Evolutionary conservation across 2,329 filamentous ascomycete species (phyloP), one percentile per base, ranked within the genome.

Genomic region (Phyllosticta capitalensis): DNA sequence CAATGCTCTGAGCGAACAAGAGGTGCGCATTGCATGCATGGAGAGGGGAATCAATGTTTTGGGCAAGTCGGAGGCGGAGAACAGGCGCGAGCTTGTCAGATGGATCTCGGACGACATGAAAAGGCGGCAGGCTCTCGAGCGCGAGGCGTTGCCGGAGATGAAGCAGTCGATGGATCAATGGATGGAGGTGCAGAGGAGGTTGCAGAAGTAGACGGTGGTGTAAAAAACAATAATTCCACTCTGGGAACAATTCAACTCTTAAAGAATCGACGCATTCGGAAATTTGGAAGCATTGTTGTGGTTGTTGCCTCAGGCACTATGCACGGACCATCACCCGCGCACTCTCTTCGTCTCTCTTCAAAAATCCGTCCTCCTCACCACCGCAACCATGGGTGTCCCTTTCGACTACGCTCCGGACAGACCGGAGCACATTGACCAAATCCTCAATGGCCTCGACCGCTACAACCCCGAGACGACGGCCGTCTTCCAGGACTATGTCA

Each of bases 391-490:
- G 76, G 75, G 75, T 64, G 68, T 75, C 70, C 76, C 84, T 62
- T 88, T 88, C 79, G 92, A 96, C 82, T 89, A 92, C 77, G 89
- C 90, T 80, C 86, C 90, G 69, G 90, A 96, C 77, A 83, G 94
- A 75, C 92, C 94, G 68, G 89, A 94, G 67, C 86, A 94, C 75
- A 95, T 99, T 76, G 88, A 90, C 73, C 82, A 79, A 75, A 96
- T 99, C 72, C 90, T 99, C 72, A 96, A 92, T 78, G 92, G 94
- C 68, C 89, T 99, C 65, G 94, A 99, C 78, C 85, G 94, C 71
- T 99, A 99, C 81, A 99, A 99, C 77, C 94, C 94, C 50, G 94
- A 99, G 80, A 96, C 94, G 56, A 95, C 95, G 55, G 84, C 84
- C 63, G 83, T 89, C 66, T 94, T 99, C 76, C 92, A 99, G 82